Conservation (phyloP, 192 early-diverging fungal genomes). For the Obelidium mucronatum region DNA sequence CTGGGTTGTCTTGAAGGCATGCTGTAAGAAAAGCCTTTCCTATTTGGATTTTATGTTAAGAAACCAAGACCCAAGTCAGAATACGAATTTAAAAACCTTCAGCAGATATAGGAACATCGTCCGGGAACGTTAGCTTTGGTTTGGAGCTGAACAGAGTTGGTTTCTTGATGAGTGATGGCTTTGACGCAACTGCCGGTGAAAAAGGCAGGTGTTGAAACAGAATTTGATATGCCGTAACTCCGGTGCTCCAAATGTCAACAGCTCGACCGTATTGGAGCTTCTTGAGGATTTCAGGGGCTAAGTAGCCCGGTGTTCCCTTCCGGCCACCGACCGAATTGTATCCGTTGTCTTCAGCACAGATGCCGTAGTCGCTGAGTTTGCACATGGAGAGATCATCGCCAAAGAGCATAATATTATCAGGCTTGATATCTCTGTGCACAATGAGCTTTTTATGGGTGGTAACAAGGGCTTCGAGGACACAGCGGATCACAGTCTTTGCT, state of each 20-base stretch:
- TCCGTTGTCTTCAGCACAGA: conserved; percentile 31
- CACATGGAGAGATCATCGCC: conserved; percentile 5
- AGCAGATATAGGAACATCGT: neutral
- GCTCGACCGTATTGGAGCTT: conserved; percentile 34
- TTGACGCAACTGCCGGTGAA: neutral
- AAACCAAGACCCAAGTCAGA: neutral
- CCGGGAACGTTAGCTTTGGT: conserved; percentile 30
- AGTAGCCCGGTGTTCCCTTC: conserved; percentile 24
- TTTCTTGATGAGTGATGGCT: neutral
- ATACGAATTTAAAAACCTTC: conserved; percentile 9
- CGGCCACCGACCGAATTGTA: conserved; percentile 12
- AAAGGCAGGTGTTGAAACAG: conserved; percentile 32
- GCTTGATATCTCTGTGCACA: conserved; percentile 37
- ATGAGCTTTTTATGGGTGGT: conserved; percentile 20
- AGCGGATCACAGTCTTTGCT: conserved; percentile 18
- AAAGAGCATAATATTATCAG: conserved; percentile 29
- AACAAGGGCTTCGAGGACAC: conserved; percentile 29
- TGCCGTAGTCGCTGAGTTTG: conserved; percentile 36
- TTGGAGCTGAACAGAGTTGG: neutral
- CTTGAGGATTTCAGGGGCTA: conserved; percentile 44
- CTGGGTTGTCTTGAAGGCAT: conserved; percentile 14
- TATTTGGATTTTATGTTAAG: neutral
- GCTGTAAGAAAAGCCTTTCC: conserved; percentile 20
- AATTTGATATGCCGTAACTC: conserved; percentile 29
- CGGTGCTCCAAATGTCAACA: conserved; percentile 42